A percentile compares a stretch with the other conserved stretches of the same genome.
These are phyloP conservation scores for Pachyrhizus erosus DNA, from an alignment of 306 rosid species.

Conservation along the genomic window DNA sequence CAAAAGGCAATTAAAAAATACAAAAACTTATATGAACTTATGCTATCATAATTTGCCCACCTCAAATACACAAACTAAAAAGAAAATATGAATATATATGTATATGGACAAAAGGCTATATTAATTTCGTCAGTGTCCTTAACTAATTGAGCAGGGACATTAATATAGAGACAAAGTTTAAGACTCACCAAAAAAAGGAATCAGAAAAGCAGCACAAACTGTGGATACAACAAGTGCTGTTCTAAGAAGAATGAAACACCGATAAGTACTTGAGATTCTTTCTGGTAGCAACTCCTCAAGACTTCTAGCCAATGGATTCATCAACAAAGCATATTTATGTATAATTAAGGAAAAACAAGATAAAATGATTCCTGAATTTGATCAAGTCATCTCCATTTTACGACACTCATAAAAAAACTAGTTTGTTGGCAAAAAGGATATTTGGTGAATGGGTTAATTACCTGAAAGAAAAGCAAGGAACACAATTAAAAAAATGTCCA, in stretches of 20 bases:
- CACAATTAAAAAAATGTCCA: constrained; percentile 13
- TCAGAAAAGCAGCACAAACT: constrained; percentile 78
- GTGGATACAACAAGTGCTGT: constrained; percentile 70
- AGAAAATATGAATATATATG: not conserved
- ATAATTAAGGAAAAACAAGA: constrained; percentile 58
- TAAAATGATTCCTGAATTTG: not conserved
- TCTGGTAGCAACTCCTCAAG: constrained; percentile 79
- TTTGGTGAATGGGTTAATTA: constrained; percentile 84
- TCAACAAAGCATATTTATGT: constrained; percentile 70
- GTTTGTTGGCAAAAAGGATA: constrained; percentile 58
- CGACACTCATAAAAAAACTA: constrained; percentile 20
- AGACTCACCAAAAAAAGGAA: constrained; percentile 82
- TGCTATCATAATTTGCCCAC: constrained; percentile 1
- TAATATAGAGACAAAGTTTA: constrained; percentile 7
- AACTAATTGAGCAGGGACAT: not conserved
- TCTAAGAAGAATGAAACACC: constrained; percentile 71
- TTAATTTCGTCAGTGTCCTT: not conserved
- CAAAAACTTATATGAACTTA: not conserved
- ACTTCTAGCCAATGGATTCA: constrained; percentile 90
- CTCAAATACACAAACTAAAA: not conserved
- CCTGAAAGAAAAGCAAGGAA: constrained; percentile 54
- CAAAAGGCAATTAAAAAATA: not conserved
- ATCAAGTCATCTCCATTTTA: constrained; percentile 19
- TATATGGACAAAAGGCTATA: not conserved
- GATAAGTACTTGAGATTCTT: constrained; percentile 49